Base-by-base conservation (phyloP, 108 stramenopile species). In the Nitzschia palea region DNA sequence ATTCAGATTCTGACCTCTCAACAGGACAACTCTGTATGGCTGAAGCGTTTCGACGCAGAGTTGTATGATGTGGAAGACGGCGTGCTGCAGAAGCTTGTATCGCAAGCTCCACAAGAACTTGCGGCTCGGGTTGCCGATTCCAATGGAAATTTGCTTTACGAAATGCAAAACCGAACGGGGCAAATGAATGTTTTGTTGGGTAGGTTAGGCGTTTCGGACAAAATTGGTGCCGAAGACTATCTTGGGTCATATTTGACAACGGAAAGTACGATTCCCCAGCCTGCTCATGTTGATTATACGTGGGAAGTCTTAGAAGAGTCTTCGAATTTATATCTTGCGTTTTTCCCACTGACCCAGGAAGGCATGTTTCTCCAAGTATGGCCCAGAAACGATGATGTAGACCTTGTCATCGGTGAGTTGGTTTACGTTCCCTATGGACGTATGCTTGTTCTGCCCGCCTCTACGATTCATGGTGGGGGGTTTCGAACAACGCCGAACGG, bases 221-320 rank as follows among this genome's bases (percentile, higher is more conserved):
- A 35, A 14, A 5, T 74, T 12, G 35, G 27, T 43, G 65, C 54
- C 43, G 59, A 29, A 28, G 75, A 67, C 15, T 56, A 27, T 61
- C 64, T 71, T 36, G 79, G 79, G 22, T 87, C 86, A 25, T 85
- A 81, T 40, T 66, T 87, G 70, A 55, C 68, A 35, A 85, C 86
- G 1, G 76, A 78, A 57, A 26, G 33, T 23, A 82, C 80, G 14
- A 63, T 84, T 8, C 71, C 79, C 26, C 87, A 88, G 58, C 82
- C 83, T n/a, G 74, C 87, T 1, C 87, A 88, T 72, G 83, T 88
- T n/a, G 87, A 88, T 68, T 88, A 82, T 53, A 68, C 76, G 10
- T 88, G 81, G 57, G 73, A 73, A 45, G 69, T 81, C 9, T 48
- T 86, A 27, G 44, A 73, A 14, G 35, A 76, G 37, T 31, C 70